phyloP scores from a whole-genome alignment of 1,284 basidiomycete genomes.

The Quambalaria eucalypti region DNA sequence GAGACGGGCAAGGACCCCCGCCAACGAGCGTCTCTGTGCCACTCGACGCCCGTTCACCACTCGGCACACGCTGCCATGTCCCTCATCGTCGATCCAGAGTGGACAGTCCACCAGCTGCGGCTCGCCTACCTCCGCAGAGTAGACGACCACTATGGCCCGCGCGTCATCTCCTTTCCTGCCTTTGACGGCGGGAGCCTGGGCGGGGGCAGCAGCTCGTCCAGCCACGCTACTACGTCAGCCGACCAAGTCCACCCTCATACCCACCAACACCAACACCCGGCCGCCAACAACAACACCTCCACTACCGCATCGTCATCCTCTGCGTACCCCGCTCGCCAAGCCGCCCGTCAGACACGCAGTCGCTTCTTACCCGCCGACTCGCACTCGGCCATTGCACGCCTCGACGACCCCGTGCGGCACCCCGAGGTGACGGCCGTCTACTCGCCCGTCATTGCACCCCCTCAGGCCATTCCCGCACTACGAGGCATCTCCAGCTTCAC shows the following conservation, averaged over 20 bases:
- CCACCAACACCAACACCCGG: conserved; percentile 5
- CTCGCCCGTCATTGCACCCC: conserved; percentile 14
- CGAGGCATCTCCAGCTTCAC: background rate
- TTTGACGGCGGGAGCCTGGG: background rate
- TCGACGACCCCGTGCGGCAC: conserved; percentile 16
- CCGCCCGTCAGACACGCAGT: no score
- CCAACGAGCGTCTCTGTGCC: no score
- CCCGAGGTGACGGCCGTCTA: conserved; percentile 27
- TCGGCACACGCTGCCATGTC: no score
- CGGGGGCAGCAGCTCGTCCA: background rate
- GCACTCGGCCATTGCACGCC: conserved; percentile 20
- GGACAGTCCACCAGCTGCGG: conserved; percentile 29
- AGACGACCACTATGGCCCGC: conserved; percentile 31
- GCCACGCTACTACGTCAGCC: conserved; percentile 1
- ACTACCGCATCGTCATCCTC: conserved; percentile 1
- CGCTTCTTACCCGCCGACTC: conserved; percentile 19
- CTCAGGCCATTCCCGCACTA: background rate
- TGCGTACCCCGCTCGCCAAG: background rate
- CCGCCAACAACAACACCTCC: background rate
- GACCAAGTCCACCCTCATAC: conserved; percentile 11
- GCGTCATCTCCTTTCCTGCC: conserved; percentile 27
- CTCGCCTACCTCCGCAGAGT: conserved; percentile 34
- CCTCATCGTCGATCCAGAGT: conserved; percentile 1
- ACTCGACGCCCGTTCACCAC: no score
- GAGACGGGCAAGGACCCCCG: no score